Base-by-base conservation (phyloP, 352 stramenopile genomes). In the Phytophthora ramorum region DNA sequence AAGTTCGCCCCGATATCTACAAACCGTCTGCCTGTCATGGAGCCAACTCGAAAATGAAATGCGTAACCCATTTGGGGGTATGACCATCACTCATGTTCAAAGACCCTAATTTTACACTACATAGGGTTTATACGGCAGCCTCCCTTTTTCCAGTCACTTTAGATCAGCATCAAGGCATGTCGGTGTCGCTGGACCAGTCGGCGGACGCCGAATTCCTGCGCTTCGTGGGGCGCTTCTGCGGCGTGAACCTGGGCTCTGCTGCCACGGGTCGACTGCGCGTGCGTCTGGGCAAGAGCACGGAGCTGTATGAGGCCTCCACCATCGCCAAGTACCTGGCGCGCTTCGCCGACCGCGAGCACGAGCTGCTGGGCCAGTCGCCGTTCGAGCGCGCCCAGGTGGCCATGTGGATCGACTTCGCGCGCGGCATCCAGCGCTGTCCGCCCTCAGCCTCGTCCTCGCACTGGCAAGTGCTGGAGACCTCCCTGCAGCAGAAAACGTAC, bases 201-300 rank as follows among this genome's bases (percentile, higher is more conserved):
- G 54, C 69, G 7, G 76, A 90, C 20, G 80, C 87, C 44, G 83
- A 89, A 61, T 91, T 85, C 63, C 60, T 95, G 67, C 85, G 87
- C 75, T 95, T 95, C 72, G 64, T 91, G 28, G 87, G 85, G 64
- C 87, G 87, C 57, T 93, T 95, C 71, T 90, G 81, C 59, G 85
- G 87, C 61, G 77, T 93, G 17, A 89, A 73, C 71, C 78, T 89
- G 19, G 77, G 76, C 24, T 93, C 85, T n/a, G 85, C 87, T 16
- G 75, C 85, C 22, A 85, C 84, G 13, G 87, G 87, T 0, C 85
- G 83, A 20, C 76, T 93, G 63, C 87, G 87, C 64, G 79, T 93
- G 57, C 85, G 85, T 20, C 63, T 95, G 46, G 81, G 68, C 66
- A 93, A 91, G 75, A 79, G 49, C 52, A 91, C 64, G 50, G 79